Base-by-base conservation (phyloP, 371 early-diverging fungal species). In the Haplosporangium sp. region DNA sequence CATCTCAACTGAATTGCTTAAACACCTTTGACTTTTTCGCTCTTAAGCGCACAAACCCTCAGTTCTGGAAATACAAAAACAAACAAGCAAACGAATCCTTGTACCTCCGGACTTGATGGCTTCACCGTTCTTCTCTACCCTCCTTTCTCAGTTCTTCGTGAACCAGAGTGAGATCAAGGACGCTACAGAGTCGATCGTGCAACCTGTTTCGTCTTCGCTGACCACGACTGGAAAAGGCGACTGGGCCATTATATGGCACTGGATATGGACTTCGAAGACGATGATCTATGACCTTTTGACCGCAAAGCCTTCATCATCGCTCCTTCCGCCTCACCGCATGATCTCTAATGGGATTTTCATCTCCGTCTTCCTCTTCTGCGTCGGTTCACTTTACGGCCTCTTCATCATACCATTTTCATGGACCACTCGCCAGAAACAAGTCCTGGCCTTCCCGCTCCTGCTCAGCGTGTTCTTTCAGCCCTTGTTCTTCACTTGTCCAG, bases 361-460 rank as follows among this genome's bases (percentile, higher is more conserved):
- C 14, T 42, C 18, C 18, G 6, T 62, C 42, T 65, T 53, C n/a
- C 12, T 57, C 66, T 40, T 48, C 38, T 52, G 43, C 13, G 54
- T 72, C 37, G 16, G 56, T 14, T 20, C 55, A 2, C 69, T 73
- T 13, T 79, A 68, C 46, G 23, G 16, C 7, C 51, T 79, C 41
- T 68, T 69, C 13, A 41, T 71, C 7, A 50, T 53, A 21, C 67
- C 77, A 1, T 55, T 52, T 29, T 65, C 65, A 9, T 46, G 54
- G 42, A 55, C 65, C 5, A 47, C 61, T 12, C 65, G 64, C 3
- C 47, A 38, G 18, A 79, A 79, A 23, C 80, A 79, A 42, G 37
- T 62, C 9, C 0, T 73, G 2, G 80, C 73, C 6, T 36, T 62
- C 14, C 73, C 73, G 0, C 18, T 72, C 21, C 40, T 79, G 6